Evolutionary conservation across 306 rosid genomes (phyloP).

Genomic region (Quercus suber): DNA sequence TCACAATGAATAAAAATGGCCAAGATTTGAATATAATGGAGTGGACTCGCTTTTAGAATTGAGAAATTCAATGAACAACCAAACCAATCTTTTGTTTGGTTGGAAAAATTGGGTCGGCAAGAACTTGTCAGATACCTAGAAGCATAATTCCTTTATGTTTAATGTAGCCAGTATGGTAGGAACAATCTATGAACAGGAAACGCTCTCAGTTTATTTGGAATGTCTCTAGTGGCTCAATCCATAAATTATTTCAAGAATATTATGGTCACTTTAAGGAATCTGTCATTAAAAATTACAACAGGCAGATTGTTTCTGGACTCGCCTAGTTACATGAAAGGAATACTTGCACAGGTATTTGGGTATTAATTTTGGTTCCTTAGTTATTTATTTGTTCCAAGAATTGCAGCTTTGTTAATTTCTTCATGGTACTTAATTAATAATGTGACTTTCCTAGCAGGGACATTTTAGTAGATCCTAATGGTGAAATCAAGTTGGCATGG

Average conservation of each 20-base stretch:
- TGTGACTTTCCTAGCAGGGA: slow-evolving; percentile 62
- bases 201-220: slow-evolving; percentile 90
- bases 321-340: slow-evolving; percentile 88
- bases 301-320: slow-evolving; percentile 88
- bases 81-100: too few relatives aligned
- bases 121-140: too few relatives aligned
- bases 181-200: slow-evolving; percentile 22
- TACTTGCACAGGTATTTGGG: slow-evolving; percentile 72
- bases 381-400: not conserved
- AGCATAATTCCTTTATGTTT: too few relatives aligned
- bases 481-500: slow-evolving; percentile 93
- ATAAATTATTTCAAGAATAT: slow-evolving; percentile 89
- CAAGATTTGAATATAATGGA: too few relatives aligned
- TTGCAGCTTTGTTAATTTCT: not conserved
- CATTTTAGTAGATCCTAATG: slow-evolving; percentile 90
- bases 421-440: not conserved
- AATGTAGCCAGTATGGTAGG: too few relatives aligned
- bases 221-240: slow-evolving; percentile 91
- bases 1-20: too few relatives aligned
- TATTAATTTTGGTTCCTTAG: not conserved
- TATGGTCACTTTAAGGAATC: slow-evolving; percentile 67
- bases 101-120: too few relatives aligned
- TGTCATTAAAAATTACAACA: slow-evolving; percentile 84
- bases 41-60: too few relatives aligned
- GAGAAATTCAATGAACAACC: too few relatives aligned